Base-by-base conservation (phyloP, 805 yeast species). In the Candida odintsovae region DNA sequence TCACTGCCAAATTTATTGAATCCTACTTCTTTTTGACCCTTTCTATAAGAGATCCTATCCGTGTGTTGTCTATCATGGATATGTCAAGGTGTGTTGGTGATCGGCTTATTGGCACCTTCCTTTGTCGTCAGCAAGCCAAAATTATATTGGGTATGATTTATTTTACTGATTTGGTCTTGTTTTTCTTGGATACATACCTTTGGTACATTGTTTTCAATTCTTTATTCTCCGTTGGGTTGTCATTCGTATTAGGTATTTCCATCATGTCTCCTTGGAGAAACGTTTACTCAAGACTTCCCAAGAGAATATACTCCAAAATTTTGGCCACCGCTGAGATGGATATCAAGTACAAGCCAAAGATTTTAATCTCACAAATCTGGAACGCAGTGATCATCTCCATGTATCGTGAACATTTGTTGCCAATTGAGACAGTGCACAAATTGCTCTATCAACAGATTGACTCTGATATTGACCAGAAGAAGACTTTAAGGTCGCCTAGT, bases 221-320 rank as follows among this genome's bases (percentile, higher is more conserved):
- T 4, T 58, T 77, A 0, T 82, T 85, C 50, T 86, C 95, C 0
- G 82, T 86, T 18, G 72, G 79, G 41, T 65, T 86, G 16, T 84
- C 94, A 0, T 76, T 83, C 55, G 77, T 82, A n/a, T 70, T 83
- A 52, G 96, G 96, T 1, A 81, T 86, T 8, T 86, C 95, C 1
- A 80, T 87, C 6, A 79, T 90, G 81, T 84, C 95, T 2, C 96
- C 96, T 0, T 87, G 95, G 95, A 78, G 86, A 59, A 87, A 86
- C 57, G 78, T 84, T 25, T 87, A 81, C 61, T 76, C 88, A 4
- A 68, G 90, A 42, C 66, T 89, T 19, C 95, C 96, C 0, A 80
- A 82, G 56, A 72, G 96, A 56, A 84, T 88, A 3, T 76, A 76
- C 53, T 77, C 92, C 11, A 87, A 88, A 54, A 70, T 89, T 5